Conservation (phyloP, 108 stramenopile species). For the Cyclostephanos tholiformis region DNA sequence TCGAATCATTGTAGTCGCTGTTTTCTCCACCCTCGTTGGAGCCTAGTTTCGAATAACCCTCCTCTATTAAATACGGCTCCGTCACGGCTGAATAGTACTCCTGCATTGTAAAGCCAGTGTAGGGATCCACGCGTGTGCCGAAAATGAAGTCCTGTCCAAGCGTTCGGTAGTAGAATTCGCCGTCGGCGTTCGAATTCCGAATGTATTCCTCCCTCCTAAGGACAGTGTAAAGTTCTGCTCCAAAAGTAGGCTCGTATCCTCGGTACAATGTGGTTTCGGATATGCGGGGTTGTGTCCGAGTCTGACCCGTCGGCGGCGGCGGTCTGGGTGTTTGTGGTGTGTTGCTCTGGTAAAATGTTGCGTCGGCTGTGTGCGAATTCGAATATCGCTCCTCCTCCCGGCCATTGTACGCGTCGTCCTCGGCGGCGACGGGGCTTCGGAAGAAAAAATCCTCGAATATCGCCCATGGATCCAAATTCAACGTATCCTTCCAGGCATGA, state of each 20-base stretch:
- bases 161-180: constrained; percentile 49
- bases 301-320: constrained; percentile 5
- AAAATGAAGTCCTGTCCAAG: constrained; percentile 50
- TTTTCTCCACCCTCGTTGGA: not conserved
- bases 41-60: constrained; percentile 51
- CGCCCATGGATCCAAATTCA: constrained; percentile 64
- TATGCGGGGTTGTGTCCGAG: constrained; percentile 27
- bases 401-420: not conserved
- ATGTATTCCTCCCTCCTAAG: constrained; percentile 44
- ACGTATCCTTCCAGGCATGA: constrained; percentile 43
- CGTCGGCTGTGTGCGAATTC: constrained; percentile 12
- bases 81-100: constrained; percentile 60
- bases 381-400: constrained; percentile 3
- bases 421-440: constrained; percentile 32
- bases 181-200: constrained; percentile 11
- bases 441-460: constrained; percentile 79
- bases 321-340: constrained; percentile 23
- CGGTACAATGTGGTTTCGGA: constrained; percentile 43
- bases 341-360: constrained; percentile 14
- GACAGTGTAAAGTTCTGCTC: constrained; percentile 41
- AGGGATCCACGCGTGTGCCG: constrained; percentile 60
- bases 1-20: constrained; percentile 7
- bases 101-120: constrained; percentile 50
- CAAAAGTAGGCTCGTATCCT: constrained; percentile 33
- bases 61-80: constrained; percentile 64